Base-by-base conservation (phyloP, 2,329 filamentous ascomycete species). In the Capronia coronata region DNA sequence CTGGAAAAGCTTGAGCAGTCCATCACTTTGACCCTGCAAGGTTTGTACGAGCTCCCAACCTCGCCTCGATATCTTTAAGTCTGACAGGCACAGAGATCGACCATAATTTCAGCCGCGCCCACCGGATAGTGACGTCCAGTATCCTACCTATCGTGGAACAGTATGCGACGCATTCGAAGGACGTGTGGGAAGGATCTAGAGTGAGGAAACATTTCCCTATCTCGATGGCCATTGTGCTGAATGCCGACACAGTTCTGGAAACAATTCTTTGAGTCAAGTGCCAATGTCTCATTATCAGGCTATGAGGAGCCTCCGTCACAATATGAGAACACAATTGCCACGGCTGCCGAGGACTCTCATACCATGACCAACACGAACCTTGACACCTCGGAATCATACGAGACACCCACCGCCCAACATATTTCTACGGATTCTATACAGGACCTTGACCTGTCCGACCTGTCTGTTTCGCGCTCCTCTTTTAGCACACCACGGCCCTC, bases 231-330 rank as follows among this genome's bases (percentile, higher is more conserved):
- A 46, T 13, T 37, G n/a, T n/a, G 30, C 34, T 35, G 39, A 47
- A 32, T 27, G 16, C n/a, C 18, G 30, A 18, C 45, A 10, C 63
- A 94, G 86, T 98, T 98, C 70, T 98, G 93, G 93, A 98, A 98
- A 70, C 90, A 97, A 73, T 98, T 98, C 74, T 98, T 98, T 69
- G 93, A 98, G 71, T 89, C 93, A 29, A 95, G 90, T 41, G 93
- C 93, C 65, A 97, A 98, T 63, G 91, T 98, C 21, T 95, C 91
- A 9, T 78, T 98, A 9, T 95, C 89, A 0, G 89, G 90, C 22
- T 96, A 98, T 67, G 91, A 95, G 65, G 90, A 94, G 64, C 76
- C 82, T 18, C 80, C 80, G 11, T 66, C 67, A 5, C 71, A 74
- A 21, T 82, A 85, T n/a, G 80, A 76, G 63, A 49, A 72, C 67